phyloP scores from a whole-genome alignment of 176 grass and related monocot genomes.

The Carex cristatella region DNA sequence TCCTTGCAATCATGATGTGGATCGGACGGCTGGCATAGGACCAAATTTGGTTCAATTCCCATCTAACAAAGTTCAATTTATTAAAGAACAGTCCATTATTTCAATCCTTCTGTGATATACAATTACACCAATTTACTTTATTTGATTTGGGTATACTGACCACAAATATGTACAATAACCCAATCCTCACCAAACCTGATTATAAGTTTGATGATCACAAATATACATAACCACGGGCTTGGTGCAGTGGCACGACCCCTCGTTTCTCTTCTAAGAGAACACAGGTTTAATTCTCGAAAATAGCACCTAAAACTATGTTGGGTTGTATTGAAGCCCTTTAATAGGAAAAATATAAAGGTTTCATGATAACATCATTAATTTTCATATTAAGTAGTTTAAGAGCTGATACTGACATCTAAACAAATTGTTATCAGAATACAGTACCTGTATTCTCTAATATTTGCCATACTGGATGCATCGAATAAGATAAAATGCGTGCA shows the following conservation, averaged over 20 bases:
- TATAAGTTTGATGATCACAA: neutral
- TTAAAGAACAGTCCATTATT: neutral
- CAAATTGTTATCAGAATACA: neutral
- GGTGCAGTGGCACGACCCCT: too few relatives aligned
- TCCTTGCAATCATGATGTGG: too few relatives aligned
- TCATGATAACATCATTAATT: neutral
- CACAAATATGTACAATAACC: neutral
- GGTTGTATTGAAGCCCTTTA: too few relatives aligned
- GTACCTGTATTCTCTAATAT: neutral
- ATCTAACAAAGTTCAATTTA: neutral
- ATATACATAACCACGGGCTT: too few relatives aligned
- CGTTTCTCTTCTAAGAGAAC: too few relatives aligned
- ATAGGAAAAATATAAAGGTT: too few relatives aligned
- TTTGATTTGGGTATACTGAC: neutral
- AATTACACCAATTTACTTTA: neutral
- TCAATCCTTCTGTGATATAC: neutral
- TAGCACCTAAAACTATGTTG: too few relatives aligned
- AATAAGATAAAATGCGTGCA: neutral
- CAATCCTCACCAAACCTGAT: neutral
- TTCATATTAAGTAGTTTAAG: neutral
- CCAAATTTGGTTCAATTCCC: too few relatives aligned
- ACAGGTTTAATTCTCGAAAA: too few relatives aligned
- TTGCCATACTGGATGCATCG: neutral
- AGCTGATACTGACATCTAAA: neutral
- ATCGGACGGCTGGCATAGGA: too few relatives aligned